Evolutionary conservation across 1,139 yeast genomes (phyloP), one percentile per base, ranked within the genome.

Genomic region (Yamadazyma membranifaciens): DNA sequence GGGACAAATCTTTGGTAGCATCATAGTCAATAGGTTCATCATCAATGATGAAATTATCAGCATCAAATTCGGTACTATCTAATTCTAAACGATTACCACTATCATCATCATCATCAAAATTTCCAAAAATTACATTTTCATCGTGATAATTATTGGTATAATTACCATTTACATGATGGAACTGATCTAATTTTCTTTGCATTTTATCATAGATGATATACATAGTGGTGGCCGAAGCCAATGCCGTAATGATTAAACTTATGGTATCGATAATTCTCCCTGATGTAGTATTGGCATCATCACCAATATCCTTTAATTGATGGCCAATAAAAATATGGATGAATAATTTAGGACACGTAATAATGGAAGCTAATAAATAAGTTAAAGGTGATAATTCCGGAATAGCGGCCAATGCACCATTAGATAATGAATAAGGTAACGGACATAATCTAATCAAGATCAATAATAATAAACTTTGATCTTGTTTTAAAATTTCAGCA

Each of bases 341-440:
- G 29, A 87, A 59, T 45, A 87, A 66, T 58, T 92, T 91, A 3
- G 98, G 98, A 0, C 95, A 78, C 1, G 95, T 81, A 22, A 87
- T 56, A 0, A 80, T 52, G 12, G 92, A 83, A 1, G 97, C 96
- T 32, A 81, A 58, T 6, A 82, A 68, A 59, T 85, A 92, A 24
- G 82, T 79, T 36, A 61, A 45, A 1, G 81, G 66, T 0, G 83
- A 69, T 13, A 89, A 72, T 25, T 87, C 84, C 0, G 95, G 96
- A 16, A 91, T 77, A 3, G 92, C 84, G 5, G 95, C 92, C 49
- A 92, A 71, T 0, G 95, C 97, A 4, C 97, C 98, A 56, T 92
- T 92, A 0, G 95, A 84, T 33, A 91, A 67, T 3, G 96, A 87
- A 57, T 91, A 92, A 0, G 98, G 98, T 52, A 91, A 75, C 0